Evolutionary conservation across 2,329 filamentous ascomycete genomes (phyloP).

Genomic region (Lasiodiplodia citricola): DNA sequence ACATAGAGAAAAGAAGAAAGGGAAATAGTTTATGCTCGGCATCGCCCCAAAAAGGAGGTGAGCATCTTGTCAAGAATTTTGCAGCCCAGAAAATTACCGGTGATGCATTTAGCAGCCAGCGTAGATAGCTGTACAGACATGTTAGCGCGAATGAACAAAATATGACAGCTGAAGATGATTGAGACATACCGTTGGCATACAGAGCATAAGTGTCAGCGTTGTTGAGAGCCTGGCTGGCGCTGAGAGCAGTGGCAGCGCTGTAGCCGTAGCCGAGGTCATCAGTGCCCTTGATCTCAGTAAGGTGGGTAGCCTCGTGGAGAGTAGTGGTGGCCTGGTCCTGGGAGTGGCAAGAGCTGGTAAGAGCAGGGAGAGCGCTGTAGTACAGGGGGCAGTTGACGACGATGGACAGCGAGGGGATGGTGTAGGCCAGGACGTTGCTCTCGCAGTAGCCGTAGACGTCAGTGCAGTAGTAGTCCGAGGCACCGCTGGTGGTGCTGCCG

Average conservation of each 20-base stretch:
- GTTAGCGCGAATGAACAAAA: not conserved
- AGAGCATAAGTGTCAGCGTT: conserved; percentile 68
- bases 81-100: not conserved
- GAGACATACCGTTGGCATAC: conserved; percentile 53
- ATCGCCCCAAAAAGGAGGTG: not conserved
- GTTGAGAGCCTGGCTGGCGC: conserved; percentile 2
- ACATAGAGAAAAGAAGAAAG: not conserved
- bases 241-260: conserved; percentile 37
- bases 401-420: conserved; percentile 58
- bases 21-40: not conserved
- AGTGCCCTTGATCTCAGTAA: conserved; percentile 62
- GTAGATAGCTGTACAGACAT: not conserved
- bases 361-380: conserved; percentile 60
- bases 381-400: conserved; percentile 68
- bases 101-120: not conserved
- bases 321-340: conserved; percentile 71
- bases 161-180: fast-evolving
- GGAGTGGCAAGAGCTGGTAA: conserved; percentile 61
- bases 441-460: conserved; percentile 61
- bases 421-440: conserved; percentile 65
- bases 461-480: conserved; percentile 60
- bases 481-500: conserved; percentile 53
- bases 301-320: conserved; percentile 70
- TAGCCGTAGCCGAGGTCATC: conserved; percentile 63
- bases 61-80: not conserved